Base-by-base conservation (phyloP, 352 stramenopile species). In the Thraustotheca clavata region DNA sequence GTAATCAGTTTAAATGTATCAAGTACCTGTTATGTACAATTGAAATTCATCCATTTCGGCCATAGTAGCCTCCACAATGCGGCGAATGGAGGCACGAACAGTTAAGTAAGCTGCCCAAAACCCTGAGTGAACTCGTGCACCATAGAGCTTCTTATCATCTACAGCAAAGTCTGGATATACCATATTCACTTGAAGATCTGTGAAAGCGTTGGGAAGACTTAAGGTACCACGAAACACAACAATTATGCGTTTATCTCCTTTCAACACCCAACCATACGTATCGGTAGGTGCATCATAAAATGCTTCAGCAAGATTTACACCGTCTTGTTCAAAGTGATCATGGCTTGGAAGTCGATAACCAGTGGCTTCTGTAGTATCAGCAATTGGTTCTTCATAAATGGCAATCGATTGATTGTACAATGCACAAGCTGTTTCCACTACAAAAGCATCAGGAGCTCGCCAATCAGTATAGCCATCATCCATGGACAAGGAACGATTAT, bases 261-360 rank as follows among this genome's bases (percentile, higher is more conserved):
- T 48, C 27, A 62, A 33, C 4, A 62, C 54, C 54, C 54, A 62
- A 16, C 54, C 54, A 27, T 62, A 62, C 54, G 54, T 62, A 11
- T 62, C 54, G 54, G 54, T 62, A 26, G 14, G 26, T n/a, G n/a
- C 20, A 33, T 62, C 54, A 31, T 46, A 62, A 11, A 62, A 26
- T 24, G 38, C 31, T 26, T 27, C 18, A 9, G 50, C 54, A 27
- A 62, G 50, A 18, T 46, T 26, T 27, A 62, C 22, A 7, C 54
- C 54, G 54, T 62, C 54, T 0, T 27, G 27, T 29, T 36, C 33
- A 46, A 46, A 62, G 38, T 62, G 54, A 12, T 36, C 54, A 22
- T 62, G 31, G 27, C 27, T 46, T 31, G 54, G 31, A n/a, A 62
- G 35, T 29, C 38, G 38, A 40, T 62, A 62, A 20, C 54, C 29